Evolutionary conservation across 495 filamentous ascomycete species (phyloP).

Genomic region (Aspergillus bertholletiae): DNA sequence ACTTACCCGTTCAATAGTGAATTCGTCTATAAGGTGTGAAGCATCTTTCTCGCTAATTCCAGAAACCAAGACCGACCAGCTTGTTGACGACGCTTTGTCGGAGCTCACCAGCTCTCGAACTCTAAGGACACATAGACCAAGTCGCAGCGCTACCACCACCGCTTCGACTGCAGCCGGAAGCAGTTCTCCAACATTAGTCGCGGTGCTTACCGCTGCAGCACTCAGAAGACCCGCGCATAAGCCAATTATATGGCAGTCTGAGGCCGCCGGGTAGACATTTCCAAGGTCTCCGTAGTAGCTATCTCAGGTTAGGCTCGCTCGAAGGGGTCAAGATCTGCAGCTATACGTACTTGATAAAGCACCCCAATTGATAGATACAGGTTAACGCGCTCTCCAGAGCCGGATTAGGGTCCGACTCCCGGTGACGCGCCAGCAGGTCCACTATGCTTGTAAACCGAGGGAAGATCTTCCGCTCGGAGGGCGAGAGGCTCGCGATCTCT

Average conservation of each 20-base stretch:
- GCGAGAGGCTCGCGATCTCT: conserved; percentile 59
- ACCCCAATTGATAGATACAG: conserved; percentile 66
- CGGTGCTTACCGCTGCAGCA: conserved; percentile 65
- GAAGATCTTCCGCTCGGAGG: conserved; percentile 56
- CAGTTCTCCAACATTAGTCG: conserved; percentile 64
- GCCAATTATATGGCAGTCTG: conserved; percentile 37
- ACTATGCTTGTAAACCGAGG: conserved; percentile 66
- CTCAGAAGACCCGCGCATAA: conserved; percentile 72
- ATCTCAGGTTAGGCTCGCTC: conserved; percentile 5
- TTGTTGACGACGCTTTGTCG: conserved; percentile 20
- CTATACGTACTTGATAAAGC: conserved; percentile 68
- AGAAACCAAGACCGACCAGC: conserved; percentile 41
- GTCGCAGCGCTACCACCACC: conserved; percentile 69
- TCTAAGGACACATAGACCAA: conserved; percentile 56
- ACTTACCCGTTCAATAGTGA: conserved; percentile 54
- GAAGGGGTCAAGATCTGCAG: not conserved
- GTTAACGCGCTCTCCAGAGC: conserved; percentile 64
- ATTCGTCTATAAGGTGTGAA: conserved; percentile 25
- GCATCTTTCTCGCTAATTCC: conserved; percentile 30
- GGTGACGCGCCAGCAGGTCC: conserved; percentile 68
- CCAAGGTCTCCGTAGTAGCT: conserved; percentile 51
- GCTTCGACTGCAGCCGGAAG: conserved; percentile 65
- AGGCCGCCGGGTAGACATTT: conserved; percentile 42
- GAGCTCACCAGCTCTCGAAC: conserved; percentile 33
- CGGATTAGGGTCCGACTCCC: conserved; percentile 53